Percentiles rank a stretch among this genome's conserved stretches.
These are phyloP conservation scores for Gossypium mustelinum DNA, from an alignment of 345 rosid species.

Conservation along the genomic window DNA sequence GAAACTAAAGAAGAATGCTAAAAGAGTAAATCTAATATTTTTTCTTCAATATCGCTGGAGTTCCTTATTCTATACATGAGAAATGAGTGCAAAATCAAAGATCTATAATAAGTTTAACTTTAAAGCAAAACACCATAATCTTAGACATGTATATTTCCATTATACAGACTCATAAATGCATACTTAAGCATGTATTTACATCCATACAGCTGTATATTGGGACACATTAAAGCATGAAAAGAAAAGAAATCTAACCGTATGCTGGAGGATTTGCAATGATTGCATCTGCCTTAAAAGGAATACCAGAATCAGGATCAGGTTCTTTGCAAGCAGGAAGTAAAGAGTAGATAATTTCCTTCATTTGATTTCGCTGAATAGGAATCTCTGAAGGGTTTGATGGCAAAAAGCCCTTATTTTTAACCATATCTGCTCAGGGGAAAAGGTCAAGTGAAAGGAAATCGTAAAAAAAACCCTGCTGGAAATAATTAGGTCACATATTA, in stretches of 20 bases:
- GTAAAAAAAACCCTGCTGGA: neutral
- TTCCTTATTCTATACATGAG: neutral
- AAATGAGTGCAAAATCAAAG: neutral
- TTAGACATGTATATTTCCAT: neutral
- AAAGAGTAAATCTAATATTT: neutral
- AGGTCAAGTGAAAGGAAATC: slow-evolving; percentile 9
- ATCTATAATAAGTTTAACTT: slow-evolving; percentile 3
- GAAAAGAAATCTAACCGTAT: slow-evolving; percentile 52
- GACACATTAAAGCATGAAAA: neutral
- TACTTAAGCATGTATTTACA: neutral
- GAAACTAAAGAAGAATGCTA: slow-evolving; percentile 1
- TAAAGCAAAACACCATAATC: neutral
- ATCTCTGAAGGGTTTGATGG: slow-evolving; percentile 98
- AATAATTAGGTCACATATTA: neutral
- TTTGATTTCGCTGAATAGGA: slow-evolving; percentile 80
- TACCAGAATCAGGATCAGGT: slow-evolving; percentile 79
- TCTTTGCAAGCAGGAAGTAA: slow-evolving; percentile 93
- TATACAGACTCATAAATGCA: neutral
- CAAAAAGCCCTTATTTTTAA: slow-evolving; percentile 95
- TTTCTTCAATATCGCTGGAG: neutral
- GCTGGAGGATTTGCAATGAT: slow-evolving; percentile 99
- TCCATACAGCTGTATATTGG: neutral
- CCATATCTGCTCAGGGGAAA: slow-evolving; percentile 76
- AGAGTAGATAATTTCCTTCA: slow-evolving; percentile 78
- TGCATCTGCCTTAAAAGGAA: slow-evolving; percentile 90